Evolutionary conservation across 2,329 filamentous ascomycete genomes (phyloP).

Genomic region (Microsporum ferrugineum): DNA sequence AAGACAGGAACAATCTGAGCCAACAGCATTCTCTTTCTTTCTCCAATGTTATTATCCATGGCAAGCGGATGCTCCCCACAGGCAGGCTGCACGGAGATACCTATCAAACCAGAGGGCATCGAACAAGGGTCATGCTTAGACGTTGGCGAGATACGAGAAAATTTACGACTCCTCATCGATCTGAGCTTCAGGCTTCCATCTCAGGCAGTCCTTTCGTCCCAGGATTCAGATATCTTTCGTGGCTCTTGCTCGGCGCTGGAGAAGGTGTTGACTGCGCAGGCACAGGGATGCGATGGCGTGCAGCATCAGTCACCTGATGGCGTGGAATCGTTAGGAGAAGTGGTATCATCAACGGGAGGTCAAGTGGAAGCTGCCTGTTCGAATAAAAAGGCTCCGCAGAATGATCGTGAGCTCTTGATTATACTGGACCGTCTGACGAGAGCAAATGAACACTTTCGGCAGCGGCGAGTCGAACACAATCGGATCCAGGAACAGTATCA

Average conservation of each 20-base stretch:
- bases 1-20: neutral
- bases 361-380: neutral
- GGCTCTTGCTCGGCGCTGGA: neutral
- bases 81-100: neutral
- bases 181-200: neutral
- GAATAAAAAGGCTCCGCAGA: neutral
- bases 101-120: neutral
- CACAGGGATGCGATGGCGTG: neutral
- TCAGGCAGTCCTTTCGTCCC: neutral
- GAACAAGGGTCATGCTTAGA: neutral
- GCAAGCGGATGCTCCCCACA: neutral
- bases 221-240: neutral
- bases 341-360: neutral
- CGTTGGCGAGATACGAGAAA: neutral
- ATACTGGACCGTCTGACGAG: neutral
- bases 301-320: neutral
- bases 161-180: neutral
- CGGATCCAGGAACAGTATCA: constrained; percentile 53
- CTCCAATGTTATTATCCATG: neutral
- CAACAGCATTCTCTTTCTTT: neutral
- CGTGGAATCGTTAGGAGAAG: neutral
- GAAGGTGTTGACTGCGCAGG: neutral
- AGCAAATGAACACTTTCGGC: constrained; percentile 17
- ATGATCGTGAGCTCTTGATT: neutral
- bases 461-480: constrained; percentile 29